Evolutionary conservation across 805 yeast species (phyloP), one percentile per base, ranked within the genome.

Genomic region (Phaffomyces opuntiae): DNA sequence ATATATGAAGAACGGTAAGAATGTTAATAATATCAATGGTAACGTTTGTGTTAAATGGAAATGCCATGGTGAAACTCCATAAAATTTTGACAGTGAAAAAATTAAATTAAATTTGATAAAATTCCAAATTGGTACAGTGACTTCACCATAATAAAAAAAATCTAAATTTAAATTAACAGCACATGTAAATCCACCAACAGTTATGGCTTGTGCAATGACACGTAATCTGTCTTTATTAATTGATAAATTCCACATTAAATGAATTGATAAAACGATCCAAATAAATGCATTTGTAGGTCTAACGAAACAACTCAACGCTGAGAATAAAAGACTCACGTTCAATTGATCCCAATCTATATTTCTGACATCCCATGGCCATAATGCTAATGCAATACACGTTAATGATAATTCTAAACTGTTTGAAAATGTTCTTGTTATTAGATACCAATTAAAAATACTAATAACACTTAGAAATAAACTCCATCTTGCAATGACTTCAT

Each of bases 1-100:
- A 50, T 59, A 60, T 0, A 80, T 13, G 47, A 80, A 72, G 31
- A 81, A 68, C 0, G 96, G 96, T 2, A 84, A 49, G 52, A 75
- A 80, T 3, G 81, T 76, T 59, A 87, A 74, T 43, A 84, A 61
- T 41, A 90, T 63, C 9, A 91, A 66, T 0, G 99, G 99, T 1
- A 93, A 48, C 8, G 87, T 95, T 64, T 93, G 96, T 7, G 75
- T 61, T 3, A 91, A 34, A 63, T 93, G 93, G 66, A 90, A 93
- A 59, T 84, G 86, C 80, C 88, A 75, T 17, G 95, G 84, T 17
- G 93, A 80, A 0, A 72, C 67, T 0, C 99, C 99, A 63, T 93
- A 93, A 56, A 90, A 89, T 5, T 77, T 70, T 4, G 96, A 83
- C 17, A 87, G 67, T 19, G 86, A 80, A 38, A 79, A 78, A 13